Base-by-base conservation (phyloP, 2,329 filamentous ascomycete genomes). In the Phyllosticta citribraziliensis region DNA sequence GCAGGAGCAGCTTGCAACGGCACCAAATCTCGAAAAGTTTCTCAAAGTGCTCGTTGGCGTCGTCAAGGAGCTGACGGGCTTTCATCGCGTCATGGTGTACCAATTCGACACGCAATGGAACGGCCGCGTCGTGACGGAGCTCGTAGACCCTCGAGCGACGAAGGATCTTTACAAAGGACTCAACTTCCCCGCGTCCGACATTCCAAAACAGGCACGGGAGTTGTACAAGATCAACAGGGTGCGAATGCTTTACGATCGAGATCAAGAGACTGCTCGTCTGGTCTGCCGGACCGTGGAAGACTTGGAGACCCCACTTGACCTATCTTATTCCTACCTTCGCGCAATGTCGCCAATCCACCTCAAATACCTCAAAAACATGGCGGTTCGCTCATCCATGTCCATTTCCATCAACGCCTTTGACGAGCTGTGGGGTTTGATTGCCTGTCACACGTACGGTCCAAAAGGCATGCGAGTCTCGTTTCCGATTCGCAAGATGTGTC, bases 61-160 rank as follows among this genome's bases (percentile, higher is more conserved):
- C 8, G 84, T 96, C 35, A 96, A 95, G 69, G 91, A 96, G 69
- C 72, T 96, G 56, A 95, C 91, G 0, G 91, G 91, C 0, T 96
- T 96, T 65, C 91, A 96, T 69, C 88, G 91, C 12, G 89, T 96
- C 55, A 92, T 96, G 89, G 82, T 96, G 1, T 96, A 96, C 68
- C 90, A 96, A 71, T 96, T 96, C 65, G 91, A 96, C 71, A 79
- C 85, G 4, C 74, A 80, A 0, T 94, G 88, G 79, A 96, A 95
- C 67, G 91, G 91, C 19, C 86, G 88, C 61, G 91, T 96, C 1
- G 91, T 96, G 4, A 91, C 91, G 0, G 91, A 96, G 70, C 77
- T 96, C 11, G 88, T 96, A 9, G 89, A 96, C 70, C 88, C 89
- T 1, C 79, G 84, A 19, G 85, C 87, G 33, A 93, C 90, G 0